Evolutionary conservation across 2,329 filamentous ascomycete species (phyloP), one percentile per base, ranked within the genome.

Genomic region (Exophiala calicioides): DNA sequence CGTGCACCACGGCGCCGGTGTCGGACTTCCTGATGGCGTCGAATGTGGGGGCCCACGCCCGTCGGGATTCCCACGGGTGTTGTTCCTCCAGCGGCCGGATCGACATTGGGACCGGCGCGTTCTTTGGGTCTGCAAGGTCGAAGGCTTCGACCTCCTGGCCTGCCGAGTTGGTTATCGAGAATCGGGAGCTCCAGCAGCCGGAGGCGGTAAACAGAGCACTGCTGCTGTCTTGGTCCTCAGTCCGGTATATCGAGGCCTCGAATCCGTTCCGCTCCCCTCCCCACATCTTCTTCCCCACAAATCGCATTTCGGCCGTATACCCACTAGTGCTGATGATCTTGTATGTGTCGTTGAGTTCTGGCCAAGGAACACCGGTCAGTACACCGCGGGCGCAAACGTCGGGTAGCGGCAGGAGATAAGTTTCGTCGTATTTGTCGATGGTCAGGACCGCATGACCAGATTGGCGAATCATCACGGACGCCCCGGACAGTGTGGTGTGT

Each of bases 11-110:
- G 4, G 79, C 72, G 57, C 94, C 87, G 79, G 96, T 87, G 65
- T 96, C 88, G 48, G 88, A 87, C 57, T 79, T 81, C 47, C 81
- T 77, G 60, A 97, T 94, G 32, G 84, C 89, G 18, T 80, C 79
- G 1, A 88, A 88, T 18, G 97, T 91, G 61, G 88, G 86, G 54
- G 79, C 74, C 91, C 91, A 97, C 4, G 91, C 91, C 46, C 88
- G 81, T 39, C 91, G 82, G 10, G 87, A 89, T 71, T 97, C 91
- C 55, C 93, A 83, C 10, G 88, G 81, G 64, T 94, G 86, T 70
- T 97, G 91, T 58, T 86, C 68, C 48, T 90, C 85, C 46, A 94
- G 62, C 0, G 86, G 81, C 1, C 82, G 80, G 39, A 96, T 74
- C 8, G 72, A 77, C 35, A 96, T 81, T 7, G 86, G 47, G 3